Evolutionary conservation across 768 basidiomycete genomes (phyloP), one percentile per base, ranked within the genome.

Genomic region (Kwoniella sp.): DNA sequence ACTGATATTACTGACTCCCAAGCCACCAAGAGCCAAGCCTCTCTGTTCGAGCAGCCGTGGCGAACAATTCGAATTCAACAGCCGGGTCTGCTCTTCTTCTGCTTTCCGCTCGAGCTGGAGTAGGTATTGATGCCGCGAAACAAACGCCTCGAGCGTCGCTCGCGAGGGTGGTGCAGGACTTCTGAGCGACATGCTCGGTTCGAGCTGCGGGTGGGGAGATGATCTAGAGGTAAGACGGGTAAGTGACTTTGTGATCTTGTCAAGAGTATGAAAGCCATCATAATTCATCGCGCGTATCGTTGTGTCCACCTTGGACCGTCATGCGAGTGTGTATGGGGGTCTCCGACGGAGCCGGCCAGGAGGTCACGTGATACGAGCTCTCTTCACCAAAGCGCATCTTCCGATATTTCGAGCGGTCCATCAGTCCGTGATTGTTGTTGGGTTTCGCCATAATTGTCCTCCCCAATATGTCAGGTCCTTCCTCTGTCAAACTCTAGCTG

Each of bases 1-100:
- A 56, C 86, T 87, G n/a, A 93, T 84, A 26, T 85, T 84, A 0
- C 86, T 84, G 1, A 92, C 82, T 1, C 90, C 87, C 4, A 97
- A 83, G 51, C 88, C 88, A 29, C 85, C 86, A 0, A 96, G 79
- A 0, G 91, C 88, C 11, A 98, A 83, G 2, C 94, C 94, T 63
- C 89, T 89, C 69, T 90, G 88, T 78, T 95, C 92, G n/a, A 98
- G 84, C 9, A 93, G 83, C 69, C 88, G 90, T 0, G 89, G 88
- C 1, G 89, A 86, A 73, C 91, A 93, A 62, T 91, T 91, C 9
- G 90, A 88, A 22, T 93, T 83, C 34, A 95, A 82, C 52, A 96
- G 83, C 8, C 89, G 87, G 15, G 86, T 90, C 41, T 90, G 86
- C 65, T 89, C 88, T 68, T 93, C 86, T 73, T 97, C 95, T n/a